phyloP scores from a whole-genome alignment of 208 protist species.

The Naegleria gruberi region DNA sequence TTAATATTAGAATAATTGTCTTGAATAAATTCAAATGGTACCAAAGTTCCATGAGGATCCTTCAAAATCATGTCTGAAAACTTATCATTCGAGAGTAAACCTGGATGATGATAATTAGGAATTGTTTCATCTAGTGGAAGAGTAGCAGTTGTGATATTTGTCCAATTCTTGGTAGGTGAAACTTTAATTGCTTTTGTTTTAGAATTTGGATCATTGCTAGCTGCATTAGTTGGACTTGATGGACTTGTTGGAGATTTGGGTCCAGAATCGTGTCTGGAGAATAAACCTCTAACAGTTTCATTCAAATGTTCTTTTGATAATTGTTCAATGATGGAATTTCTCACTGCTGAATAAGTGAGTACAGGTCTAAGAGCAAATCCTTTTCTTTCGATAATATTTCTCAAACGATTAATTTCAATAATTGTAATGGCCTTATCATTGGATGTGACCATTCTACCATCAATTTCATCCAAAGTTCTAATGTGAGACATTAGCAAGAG shows the following conservation, averaged over 20 bases:
- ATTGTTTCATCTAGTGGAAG: too few species aligned
- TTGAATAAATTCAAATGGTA: conserved; percentile 1
- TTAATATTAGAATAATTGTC: not conserved
- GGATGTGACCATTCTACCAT: not conserved
- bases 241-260: too few species aligned
- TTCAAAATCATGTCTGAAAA: not conserved
- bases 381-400: not conserved
- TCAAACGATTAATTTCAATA: not conserved
- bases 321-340: not conserved
- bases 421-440: not conserved
- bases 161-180: too few species aligned
- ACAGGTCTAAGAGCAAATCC: not conserved
- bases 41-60: not conserved
- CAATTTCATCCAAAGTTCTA: not conserved
- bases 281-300: too few species aligned
- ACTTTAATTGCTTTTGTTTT: too few species aligned
- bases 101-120: too few species aligned
- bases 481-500: not conserved
- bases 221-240: too few species aligned
- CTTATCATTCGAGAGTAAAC: not conserved
- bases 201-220: too few species aligned
- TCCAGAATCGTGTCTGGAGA: too few species aligned
- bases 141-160: too few species aligned
- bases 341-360: not conserved
- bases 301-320: not conserved